Base-by-base conservation (phyloP, 2,329 filamentous ascomycete species). In the Monosporascus sp. region DNA sequence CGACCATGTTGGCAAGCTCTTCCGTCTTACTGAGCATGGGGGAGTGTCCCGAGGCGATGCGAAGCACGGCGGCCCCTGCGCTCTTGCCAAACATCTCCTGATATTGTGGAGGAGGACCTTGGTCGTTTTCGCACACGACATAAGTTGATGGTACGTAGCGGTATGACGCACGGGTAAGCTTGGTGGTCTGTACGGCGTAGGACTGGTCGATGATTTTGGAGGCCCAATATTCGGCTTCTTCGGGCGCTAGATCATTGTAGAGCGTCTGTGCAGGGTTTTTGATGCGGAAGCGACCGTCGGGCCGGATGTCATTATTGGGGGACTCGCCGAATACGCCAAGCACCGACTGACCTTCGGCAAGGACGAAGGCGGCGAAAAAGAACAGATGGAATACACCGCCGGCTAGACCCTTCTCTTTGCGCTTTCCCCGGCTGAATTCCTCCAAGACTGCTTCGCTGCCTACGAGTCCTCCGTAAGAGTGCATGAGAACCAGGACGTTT, bases 391-490 rank as follows among this genome's bases (percentile, higher is more conserved):
- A 25, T 9, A 62, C 59, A 8, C 58, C 59, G 25, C 61, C 57
- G 2, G 20, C 3, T 14, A 58, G 47, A 14, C 56, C 57, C 4
- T 37, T 25, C 5, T 20, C 37, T 15, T 50, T n/a, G 15, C 62
- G 58, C 31, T 51, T 49, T n/a, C 24, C 27, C 9, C 49, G 50
- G 14, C 39, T 58, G 22, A 63, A 44, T 2, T 59, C 53, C 43
- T 61, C 48, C 4, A 52, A 38, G 0, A 60, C 49, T 6, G 57
- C 62, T 44, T 65, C 56, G 17, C 49, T 55, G n/a, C 62, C 57
- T 4, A 63, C 57, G 2, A 63, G 53, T 3, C 62, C 62, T 17
- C 62, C 60, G 27, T 61, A 64, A 3, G 62, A 64, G 52, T 65
- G 62, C 59, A 63, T 60, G 1, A 62, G 43, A 6, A 62, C 52